Evolutionary conservation across 805 yeast species (phyloP).

Genomic region (Priceomyces fermenticarens): DNA sequence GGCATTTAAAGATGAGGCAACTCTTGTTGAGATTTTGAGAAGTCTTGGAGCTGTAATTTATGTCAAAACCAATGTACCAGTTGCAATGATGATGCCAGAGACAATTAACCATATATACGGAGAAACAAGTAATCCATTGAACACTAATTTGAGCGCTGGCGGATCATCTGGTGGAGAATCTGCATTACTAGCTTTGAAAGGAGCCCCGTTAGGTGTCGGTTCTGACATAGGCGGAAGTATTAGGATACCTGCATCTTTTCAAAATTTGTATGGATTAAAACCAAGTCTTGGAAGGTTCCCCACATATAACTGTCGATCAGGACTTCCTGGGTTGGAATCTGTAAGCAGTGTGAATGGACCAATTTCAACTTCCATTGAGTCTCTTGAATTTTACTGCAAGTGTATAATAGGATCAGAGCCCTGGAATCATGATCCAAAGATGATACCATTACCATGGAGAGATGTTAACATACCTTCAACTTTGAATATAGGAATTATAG

Average conservation of each 20-base stretch:
- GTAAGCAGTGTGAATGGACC: slow-evolving; percentile 37
- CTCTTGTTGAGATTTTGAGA: slow-evolving; percentile 34
- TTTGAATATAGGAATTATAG: slow-evolving; percentile 3
- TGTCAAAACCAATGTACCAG: slow-evolving; percentile 54
- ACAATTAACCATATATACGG: slow-evolving; percentile 46
- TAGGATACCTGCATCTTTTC: slow-evolving; percentile 45
- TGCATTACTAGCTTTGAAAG: slow-evolving; percentile 42
- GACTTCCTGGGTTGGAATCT: slow-evolving; percentile 1
- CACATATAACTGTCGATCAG: slow-evolving; percentile 9
- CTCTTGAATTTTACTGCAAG: slow-evolving; percentile 38
- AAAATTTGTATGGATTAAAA: slow-evolving; percentile 40
- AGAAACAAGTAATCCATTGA: slow-evolving; percentile 44
- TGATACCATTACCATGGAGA: slow-evolving; percentile 52
- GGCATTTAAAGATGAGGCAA: slow-evolving; percentile 24
- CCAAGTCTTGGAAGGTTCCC: slow-evolving; percentile 33
- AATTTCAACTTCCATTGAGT: slow-evolving; percentile 34
- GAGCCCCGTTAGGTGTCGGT: slow-evolving; percentile 52
- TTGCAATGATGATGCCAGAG: slow-evolving; percentile 50
- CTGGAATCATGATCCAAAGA: slow-evolving; percentile 49
- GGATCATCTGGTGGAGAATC: slow-evolving; percentile 59
- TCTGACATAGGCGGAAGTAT: slow-evolving; percentile 56
- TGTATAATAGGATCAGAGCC: slow-evolving; percentile 38
- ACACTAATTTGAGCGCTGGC: slow-evolving; percentile 42
- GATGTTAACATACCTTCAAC: slow-evolving; percentile 14
- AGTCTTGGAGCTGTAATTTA: slow-evolving; percentile 52